Conservation (phyloP, 345 rosid genomes). For the Eucalyptus cloeziana region DNA sequence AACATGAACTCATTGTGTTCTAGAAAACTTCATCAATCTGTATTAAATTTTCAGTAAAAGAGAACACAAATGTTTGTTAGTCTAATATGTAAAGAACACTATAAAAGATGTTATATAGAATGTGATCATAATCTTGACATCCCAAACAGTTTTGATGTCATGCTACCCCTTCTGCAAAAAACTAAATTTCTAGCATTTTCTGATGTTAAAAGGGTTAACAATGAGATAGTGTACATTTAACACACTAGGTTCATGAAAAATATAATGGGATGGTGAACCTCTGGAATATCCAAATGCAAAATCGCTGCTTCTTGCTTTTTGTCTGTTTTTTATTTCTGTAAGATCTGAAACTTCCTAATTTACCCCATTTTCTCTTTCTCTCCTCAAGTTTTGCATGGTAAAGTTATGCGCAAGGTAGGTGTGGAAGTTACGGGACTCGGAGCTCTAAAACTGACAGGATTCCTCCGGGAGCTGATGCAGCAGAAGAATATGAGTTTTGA, state of each 20-base stretch:
- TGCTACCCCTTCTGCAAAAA: background rate
- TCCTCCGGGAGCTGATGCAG: conserved; percentile 72
- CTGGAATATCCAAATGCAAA: background rate
- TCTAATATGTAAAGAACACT: background rate
- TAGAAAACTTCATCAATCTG: background rate
- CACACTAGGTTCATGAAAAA: background rate
- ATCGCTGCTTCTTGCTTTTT: background rate
- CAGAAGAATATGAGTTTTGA: conserved; percentile 55
- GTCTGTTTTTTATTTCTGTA: background rate
- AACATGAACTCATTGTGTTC: background rate
- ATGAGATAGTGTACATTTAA: background rate
- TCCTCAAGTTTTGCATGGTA: conserved; percentile 68
- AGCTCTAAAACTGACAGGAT: conserved; percentile 80
- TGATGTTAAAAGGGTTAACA: background rate
- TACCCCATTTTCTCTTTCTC: background rate
- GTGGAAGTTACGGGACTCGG: conserved; percentile 81
- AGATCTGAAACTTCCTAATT: background rate
- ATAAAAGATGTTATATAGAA: background rate
- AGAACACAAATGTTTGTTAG: background rate
- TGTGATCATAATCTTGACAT: background rate
- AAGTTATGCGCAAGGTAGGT: conserved; percentile 84
- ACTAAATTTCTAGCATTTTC: background rate
- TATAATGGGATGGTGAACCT: background rate
- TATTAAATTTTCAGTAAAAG: background rate
- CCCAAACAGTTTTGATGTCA: background rate